Evolutionary conservation across 257 asterid genomes (phyloP).

Genomic region (Coffea eugenioides): DNA sequence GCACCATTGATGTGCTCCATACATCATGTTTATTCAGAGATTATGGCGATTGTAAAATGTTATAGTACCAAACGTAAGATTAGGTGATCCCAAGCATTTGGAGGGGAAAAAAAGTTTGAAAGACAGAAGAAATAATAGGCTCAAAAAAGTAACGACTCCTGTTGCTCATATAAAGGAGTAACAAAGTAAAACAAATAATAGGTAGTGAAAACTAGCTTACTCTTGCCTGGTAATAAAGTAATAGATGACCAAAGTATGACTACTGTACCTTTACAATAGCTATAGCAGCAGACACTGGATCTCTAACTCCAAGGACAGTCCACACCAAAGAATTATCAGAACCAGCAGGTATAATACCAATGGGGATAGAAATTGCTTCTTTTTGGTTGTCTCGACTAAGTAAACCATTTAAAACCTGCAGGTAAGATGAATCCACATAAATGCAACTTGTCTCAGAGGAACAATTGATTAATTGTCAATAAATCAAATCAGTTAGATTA

Average conservation of each 20-base stretch:
- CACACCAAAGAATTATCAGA: slow-evolving; percentile 97
- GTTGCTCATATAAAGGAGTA: too few relatives aligned
- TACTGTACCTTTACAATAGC: slow-evolving; percentile 79
- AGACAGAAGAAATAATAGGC: neutral
- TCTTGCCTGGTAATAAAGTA: neutral
- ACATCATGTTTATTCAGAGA: neutral
- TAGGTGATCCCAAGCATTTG: neutral
- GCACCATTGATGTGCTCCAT: too few relatives aligned
- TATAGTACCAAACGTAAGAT: neutral
- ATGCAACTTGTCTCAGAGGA: neutral
- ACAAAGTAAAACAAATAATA: neutral
- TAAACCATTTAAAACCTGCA: slow-evolving; percentile 94
- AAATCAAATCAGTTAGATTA: neutral
- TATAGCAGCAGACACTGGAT: slow-evolving; percentile 95
- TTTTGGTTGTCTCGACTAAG: slow-evolving; percentile 92
- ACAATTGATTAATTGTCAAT: neutral
- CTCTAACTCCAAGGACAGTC: slow-evolving; percentile 98
- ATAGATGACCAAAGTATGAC: neutral
- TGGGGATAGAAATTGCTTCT: slow-evolving; percentile 93
- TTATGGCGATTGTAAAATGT: neutral
- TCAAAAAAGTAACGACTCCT: neutral
- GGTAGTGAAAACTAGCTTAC: neutral
- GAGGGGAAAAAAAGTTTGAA: neutral
- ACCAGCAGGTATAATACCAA: slow-evolving; percentile 99
- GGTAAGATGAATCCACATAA: neutral